Conservation (phyloP, 1,139 yeast species). For the Spathaspora sp. region DNA sequence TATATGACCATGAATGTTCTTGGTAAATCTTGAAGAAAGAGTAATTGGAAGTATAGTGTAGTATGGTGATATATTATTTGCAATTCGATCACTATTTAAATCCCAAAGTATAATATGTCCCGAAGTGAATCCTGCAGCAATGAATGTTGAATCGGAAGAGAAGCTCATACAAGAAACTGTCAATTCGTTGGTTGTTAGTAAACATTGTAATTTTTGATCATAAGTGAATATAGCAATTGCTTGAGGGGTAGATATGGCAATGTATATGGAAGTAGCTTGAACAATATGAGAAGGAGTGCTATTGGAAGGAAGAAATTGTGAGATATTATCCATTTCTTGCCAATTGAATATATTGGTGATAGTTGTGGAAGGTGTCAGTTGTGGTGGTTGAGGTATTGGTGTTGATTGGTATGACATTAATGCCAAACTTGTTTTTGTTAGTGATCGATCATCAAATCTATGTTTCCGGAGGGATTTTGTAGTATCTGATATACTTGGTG, state of each 20-base stretch:
- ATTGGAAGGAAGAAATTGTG: constrained; percentile 17
- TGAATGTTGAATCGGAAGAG: constrained; percentile 31
- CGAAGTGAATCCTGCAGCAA: constrained; percentile 35
- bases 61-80: constrained; percentile 16
- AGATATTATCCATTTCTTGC: constrained; percentile 24
- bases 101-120: constrained; percentile 36
- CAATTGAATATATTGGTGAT: constrained; percentile 20
- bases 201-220: constrained; percentile 51
- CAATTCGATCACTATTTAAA: constrained; percentile 10
- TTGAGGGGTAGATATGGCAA: constrained; percentile 62
- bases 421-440: constrained; percentile 27
- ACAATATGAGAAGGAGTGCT: not conserved
- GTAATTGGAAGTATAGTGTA: constrained; percentile 30
- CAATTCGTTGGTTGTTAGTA: constrained; percentile 16
- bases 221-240: constrained; percentile 67
- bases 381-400: not conserved
- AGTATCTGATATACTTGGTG: not conserved
- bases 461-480: constrained; percentile 15
- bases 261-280: constrained; percentile 40
- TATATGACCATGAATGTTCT: constrained; percentile 53
- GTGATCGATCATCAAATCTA: constrained; percentile 42
- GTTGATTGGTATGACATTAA: constrained; percentile 12
- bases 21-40: constrained; percentile 24
- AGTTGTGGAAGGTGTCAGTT: not conserved
- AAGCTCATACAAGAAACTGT: constrained; percentile 43